These are phyloP conservation scores for Conticribra guillardii DNA, from an alignment of 108 stramenopile species.

Conservation along the genomic window DNA sequence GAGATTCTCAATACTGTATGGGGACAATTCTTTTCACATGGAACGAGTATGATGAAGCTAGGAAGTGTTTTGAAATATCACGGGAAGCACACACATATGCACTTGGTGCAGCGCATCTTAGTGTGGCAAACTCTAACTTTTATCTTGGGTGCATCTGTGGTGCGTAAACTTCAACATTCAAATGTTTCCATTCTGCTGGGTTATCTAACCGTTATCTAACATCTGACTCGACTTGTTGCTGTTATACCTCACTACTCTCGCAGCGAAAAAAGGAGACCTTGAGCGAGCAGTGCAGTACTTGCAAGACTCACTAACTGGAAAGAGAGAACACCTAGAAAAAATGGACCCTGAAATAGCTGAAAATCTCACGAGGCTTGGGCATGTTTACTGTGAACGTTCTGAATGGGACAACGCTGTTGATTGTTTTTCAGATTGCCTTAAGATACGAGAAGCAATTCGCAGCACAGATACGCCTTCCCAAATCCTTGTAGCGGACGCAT, in stretches of 20 bases:
- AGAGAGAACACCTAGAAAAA: constrained; percentile 29
- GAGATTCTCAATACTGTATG: constrained; percentile 47
- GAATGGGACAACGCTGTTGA: constrained; percentile 39
- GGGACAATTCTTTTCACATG: constrained; percentile 47
- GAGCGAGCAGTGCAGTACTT: constrained; percentile 37
- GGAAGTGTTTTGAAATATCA: constrained; percentile 39
- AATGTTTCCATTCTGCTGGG: background rate
- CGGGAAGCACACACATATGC: constrained; percentile 26
- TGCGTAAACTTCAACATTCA: constrained; percentile 1
- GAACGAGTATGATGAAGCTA: constrained; percentile 44
- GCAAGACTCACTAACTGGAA: constrained; percentile 34
- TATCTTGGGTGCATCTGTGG: constrained; percentile 41
- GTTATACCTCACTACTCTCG: background rate
- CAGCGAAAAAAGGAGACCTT: constrained; percentile 26
- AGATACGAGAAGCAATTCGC: constrained; percentile 33
- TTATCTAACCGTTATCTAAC: background rate
- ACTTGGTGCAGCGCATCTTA: constrained; percentile 10
- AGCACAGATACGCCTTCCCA: constrained; percentile 20
- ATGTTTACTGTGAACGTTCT: constrained; percentile 33
- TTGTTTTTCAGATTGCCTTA: constrained; percentile 41
- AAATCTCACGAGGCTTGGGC: constrained; percentile 37
- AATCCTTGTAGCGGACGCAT: constrained; percentile 43
- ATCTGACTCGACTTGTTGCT: background rate
- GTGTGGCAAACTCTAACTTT: constrained; percentile 42
- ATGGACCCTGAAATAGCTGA: constrained; percentile 24